These are phyloP conservation scores for Syzygium malaccense DNA, from an alignment of 441 rosid genomes.

Conservation along the genomic window DNA sequence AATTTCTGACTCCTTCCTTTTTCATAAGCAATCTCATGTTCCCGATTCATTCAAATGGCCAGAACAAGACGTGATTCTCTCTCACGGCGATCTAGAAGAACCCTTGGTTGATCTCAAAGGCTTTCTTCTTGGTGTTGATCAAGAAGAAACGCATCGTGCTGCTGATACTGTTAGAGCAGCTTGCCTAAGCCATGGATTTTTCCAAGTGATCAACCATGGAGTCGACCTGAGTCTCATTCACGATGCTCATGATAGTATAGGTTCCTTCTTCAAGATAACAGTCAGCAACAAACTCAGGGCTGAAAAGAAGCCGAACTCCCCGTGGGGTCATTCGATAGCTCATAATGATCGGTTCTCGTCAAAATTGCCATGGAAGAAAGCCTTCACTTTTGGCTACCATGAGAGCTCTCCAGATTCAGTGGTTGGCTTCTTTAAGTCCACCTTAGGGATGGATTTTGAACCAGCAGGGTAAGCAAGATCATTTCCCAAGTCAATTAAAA, in stretches of 20 bases:
- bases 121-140: not conserved
- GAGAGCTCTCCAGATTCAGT: not conserved
- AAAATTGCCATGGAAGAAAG: conserved; percentile 12
- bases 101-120: not conserved
- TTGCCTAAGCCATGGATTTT: conserved; percentile 12
- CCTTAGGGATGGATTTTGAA: conserved; percentile 1
- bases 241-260: not conserved
- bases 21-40: not conserved
- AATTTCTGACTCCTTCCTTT: conserved; percentile 7
- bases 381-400: conserved; percentile 4
- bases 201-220: conserved; percentile 10
- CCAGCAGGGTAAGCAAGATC: conserved; percentile 2
- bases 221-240: not conserved
- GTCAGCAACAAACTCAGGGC: conserved; percentile 4
- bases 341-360: conserved; percentile 1
- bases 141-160: not conserved
- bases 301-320: not conserved
- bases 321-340: conserved; percentile 5
- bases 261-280: not conserved
- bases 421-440: not conserved
- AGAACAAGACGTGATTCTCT: not conserved
- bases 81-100: not conserved
- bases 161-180: not conserved
- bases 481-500: not conserved
- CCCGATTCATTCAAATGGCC: not conserved